These are phyloP conservation scores for Umbellularia californica DNA, from an alignment of 164 flowering plant genomes.

Conservation along the genomic window DNA sequence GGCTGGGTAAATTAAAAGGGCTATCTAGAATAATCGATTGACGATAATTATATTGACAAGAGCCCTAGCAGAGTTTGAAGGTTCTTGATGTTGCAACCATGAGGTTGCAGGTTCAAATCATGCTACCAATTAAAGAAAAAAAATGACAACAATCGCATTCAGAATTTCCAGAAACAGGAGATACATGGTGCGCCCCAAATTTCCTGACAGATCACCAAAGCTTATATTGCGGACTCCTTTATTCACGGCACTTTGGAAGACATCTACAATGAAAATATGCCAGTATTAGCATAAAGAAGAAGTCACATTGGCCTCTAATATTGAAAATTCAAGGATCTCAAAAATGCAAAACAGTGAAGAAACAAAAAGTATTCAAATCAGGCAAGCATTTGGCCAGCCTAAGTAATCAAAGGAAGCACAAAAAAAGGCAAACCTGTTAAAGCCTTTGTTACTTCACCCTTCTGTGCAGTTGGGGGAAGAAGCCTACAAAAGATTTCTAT, in stretches of 20 bases:
- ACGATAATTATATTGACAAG: not conserved
- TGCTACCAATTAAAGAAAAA: not conserved
- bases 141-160: not conserved
- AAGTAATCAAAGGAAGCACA: not conserved
- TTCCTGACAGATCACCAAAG: conserved; percentile 91
- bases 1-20: not conserved
- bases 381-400: not conserved
- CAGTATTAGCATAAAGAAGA: not conserved
- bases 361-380: not conserved
- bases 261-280: conserved; percentile 41
- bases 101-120: not conserved
- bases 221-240: conserved; percentile 86
- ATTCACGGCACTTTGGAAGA: conserved; percentile 76
- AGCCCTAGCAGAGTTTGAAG: not conserved
- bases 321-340: not conserved
- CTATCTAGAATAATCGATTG: not conserved
- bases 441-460: conserved; percentile 77
- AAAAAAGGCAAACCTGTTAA: conserved; percentile 62
- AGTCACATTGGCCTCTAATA: not conserved
- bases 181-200: conserved; percentile 93
- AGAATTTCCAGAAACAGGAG: conserved; percentile 13
- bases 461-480: conserved; percentile 89
- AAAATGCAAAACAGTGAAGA: conserved; percentile 1
- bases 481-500: conserved; percentile 39
- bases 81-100: not conserved